Base-by-base conservation (phyloP, 306 rosid species). In the Vigna mungo region DNA sequence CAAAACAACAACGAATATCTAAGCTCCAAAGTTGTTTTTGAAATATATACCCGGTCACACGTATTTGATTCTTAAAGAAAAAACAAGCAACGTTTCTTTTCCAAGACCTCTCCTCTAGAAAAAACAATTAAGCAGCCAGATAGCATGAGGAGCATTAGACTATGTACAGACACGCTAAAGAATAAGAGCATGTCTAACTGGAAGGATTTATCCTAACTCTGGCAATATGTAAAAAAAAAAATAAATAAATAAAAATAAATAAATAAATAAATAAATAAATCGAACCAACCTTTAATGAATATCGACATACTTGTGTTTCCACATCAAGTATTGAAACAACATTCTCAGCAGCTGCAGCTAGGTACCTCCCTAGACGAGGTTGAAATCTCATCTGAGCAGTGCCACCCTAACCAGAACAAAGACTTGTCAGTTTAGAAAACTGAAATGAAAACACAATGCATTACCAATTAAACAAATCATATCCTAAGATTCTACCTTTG, bases 301-400 rank as follows among this genome's bases (percentile, higher is more conserved):
- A 87, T 60, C 92, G 89, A 66, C 90, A 86, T 5, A 78, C 73
- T 77, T 87, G 89, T 23, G 99, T 86, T 89, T 95, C 99, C 30
- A 88, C 96, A 84, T 95, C 99, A 58, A 91, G 88, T 82, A 95
- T 87, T 73, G 98, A 91, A 65, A 95, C 98, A 61, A 89, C 87
- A 63, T 90, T 95, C 64, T 95, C 97, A 44, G 93, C 92, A 39
- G 92, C 92, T 60, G 99, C 97, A 67, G 97, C 97, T 16, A 95
- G 91, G 85, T 72, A 95, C 65, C 91, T 84, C 79, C 99, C 99
- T 48, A 85, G 77, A 71, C 91, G 89, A 80, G 99, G 99, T 84
- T 95, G 99, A 81, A 95, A 95, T 89, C 97, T 92, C 89, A 95
- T 77, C 63, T 90, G 97, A 46, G 88, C 90, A 76, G 89, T 89